Percentiles rank a stretch among this genome's conserved stretches.
Conservation (phyloP, 2,329 filamentous ascomycete species). For the Penicillium sp. region DNA sequence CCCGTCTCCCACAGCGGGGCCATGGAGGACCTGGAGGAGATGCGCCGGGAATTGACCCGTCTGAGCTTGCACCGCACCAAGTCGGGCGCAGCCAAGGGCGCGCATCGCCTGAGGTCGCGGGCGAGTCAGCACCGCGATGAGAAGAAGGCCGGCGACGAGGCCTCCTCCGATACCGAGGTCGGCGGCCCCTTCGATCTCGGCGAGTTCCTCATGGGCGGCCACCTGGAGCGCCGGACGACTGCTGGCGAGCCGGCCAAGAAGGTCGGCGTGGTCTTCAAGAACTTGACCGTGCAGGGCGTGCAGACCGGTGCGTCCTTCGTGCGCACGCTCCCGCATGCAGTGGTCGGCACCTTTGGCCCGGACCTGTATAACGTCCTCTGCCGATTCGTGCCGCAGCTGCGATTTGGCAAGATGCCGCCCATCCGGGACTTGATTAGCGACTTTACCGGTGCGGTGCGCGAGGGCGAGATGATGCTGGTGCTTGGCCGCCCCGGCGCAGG, state of each 20-base stretch:
- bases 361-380: slow-evolving; percentile 67
- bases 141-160: slow-evolving; percentile 50
- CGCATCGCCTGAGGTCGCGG: slow-evolving; percentile 28
- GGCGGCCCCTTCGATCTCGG: slow-evolving; percentile 61
- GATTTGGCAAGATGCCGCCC: slow-evolving; percentile 48
- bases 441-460: slow-evolving; percentile 64
- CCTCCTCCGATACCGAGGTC: slow-evolving; percentile 20
- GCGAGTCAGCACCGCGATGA: slow-evolving; percentile 35
- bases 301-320: slow-evolving; percentile 66
- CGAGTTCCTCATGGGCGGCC: slow-evolving; percentile 69
- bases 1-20: slow-evolving; percentile 53
- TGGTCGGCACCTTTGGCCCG: slow-evolving; percentile 75
- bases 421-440: slow-evolving; percentile 60
- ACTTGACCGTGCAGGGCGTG: slow-evolving; percentile 70
- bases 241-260: slow-evolving; percentile 67
- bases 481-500: slow-evolving; percentile 71
- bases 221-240: slow-evolving; percentile 69
- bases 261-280: slow-evolving; percentile 73
- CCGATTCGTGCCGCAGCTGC: slow-evolving; percentile 52
- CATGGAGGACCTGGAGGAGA: slow-evolving; percentile 59
- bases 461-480: slow-evolving; percentile 70
- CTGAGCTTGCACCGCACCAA: slow-evolving; percentile 47
- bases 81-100: slow-evolving; percentile 28
- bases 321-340: slow-evolving; percentile 68
- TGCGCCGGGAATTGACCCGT: slow-evolving; percentile 55